Conservation (phyloP, 1,284 basidiomycete species). For the Bondarzewia mesenterica region DNA sequence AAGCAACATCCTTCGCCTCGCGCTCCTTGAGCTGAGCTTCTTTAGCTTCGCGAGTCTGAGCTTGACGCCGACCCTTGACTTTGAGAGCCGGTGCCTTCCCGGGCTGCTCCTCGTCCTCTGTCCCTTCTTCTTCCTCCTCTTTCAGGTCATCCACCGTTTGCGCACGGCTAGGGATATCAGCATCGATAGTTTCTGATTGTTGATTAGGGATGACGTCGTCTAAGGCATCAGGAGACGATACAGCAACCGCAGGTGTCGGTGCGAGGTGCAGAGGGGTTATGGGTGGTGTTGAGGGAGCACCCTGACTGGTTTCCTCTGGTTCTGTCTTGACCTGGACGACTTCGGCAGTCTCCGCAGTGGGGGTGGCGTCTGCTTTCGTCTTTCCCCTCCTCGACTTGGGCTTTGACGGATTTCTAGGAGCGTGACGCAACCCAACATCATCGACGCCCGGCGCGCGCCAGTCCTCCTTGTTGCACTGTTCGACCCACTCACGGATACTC, state of each 20-base stretch:
- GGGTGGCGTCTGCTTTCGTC: conserved; percentile 17
- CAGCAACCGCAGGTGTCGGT: not conserved
- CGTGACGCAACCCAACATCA: conserved; percentile 44
- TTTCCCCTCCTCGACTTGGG: conserved; percentile 15
- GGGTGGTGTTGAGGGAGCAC: conserved; percentile 3
- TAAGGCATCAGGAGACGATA: not conserved
- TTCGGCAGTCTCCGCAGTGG: conserved; percentile 26
- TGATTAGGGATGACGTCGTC: not conserved
- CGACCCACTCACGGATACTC: conserved; percentile 82
- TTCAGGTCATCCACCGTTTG: conserved; percentile 1
- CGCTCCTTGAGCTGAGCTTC: conserved; percentile 48
- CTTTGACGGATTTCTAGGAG: not conserved
- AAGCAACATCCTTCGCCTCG: conserved; percentile 48
- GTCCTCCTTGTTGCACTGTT: conserved; percentile 68
- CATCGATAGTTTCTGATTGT: not conserved
- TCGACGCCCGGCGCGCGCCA: conserved; percentile 61
- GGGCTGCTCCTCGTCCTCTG: conserved; percentile 25
- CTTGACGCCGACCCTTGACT: conserved; percentile 33
- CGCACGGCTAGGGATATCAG: not conserved
- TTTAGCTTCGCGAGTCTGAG: conserved; percentile 39
- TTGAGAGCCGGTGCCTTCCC: conserved; percentile 27
- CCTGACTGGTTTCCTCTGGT: not conserved
- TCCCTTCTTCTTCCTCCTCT: conserved; percentile 28
- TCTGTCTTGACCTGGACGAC: conserved; percentile 21
- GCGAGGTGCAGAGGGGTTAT: conserved; percentile 8